phyloP scores from a whole-genome alignment of 495 filamentous ascomycete species.

The Lophiotrema nucula region DNA sequence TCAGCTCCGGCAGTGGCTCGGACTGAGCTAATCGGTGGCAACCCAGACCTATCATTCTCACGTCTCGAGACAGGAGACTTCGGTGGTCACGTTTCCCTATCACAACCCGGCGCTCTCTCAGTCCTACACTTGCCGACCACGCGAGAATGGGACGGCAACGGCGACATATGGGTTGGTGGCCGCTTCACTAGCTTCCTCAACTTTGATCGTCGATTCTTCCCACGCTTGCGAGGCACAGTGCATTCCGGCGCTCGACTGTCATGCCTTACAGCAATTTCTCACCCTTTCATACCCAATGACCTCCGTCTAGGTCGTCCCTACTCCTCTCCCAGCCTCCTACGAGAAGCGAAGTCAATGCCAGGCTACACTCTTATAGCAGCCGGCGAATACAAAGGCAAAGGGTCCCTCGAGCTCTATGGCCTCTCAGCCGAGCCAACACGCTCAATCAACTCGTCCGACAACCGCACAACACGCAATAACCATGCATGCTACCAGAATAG shows the following conservation, averaged over 20 bases:
- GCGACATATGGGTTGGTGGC: constrained; percentile 77
- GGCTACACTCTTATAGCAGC: constrained; percentile 72
- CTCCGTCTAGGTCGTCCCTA: constrained; percentile 51
- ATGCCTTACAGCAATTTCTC: constrained; percentile 70
- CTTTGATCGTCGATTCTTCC: constrained; percentile 86
- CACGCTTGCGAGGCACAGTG: constrained; percentile 70
- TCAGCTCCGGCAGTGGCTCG: constrained; percentile 39
- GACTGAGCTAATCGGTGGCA: constrained; percentile 43
- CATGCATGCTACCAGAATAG: constrained; percentile 64
- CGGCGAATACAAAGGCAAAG: constrained; percentile 93
- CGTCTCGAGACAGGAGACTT: constrained; percentile 38
- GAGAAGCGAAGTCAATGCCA: constrained; percentile 48
- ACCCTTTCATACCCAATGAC: constrained; percentile 59
- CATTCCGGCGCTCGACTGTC: constrained; percentile 82
- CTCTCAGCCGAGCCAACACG: constrained; percentile 43
- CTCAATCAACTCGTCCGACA: constrained; percentile 26
- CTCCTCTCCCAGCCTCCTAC: constrained; percentile 53
- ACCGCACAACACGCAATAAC: constrained; percentile 15
- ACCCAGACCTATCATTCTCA: constrained; percentile 25
- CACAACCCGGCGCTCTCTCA: constrained; percentile 76
- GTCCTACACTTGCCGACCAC: constrained; percentile 69
- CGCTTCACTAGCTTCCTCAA: constrained; percentile 87
- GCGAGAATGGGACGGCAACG: constrained; percentile 52
- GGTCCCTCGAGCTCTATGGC: constrained; percentile 84
- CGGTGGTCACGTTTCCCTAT: constrained; percentile 61